A percentile compares a stretch with the other conserved stretches of the same genome.
Evolutionary conservation across 1,284 basidiomycete species (phyloP).

Genomic region (Cryptococcus sp.): DNA sequence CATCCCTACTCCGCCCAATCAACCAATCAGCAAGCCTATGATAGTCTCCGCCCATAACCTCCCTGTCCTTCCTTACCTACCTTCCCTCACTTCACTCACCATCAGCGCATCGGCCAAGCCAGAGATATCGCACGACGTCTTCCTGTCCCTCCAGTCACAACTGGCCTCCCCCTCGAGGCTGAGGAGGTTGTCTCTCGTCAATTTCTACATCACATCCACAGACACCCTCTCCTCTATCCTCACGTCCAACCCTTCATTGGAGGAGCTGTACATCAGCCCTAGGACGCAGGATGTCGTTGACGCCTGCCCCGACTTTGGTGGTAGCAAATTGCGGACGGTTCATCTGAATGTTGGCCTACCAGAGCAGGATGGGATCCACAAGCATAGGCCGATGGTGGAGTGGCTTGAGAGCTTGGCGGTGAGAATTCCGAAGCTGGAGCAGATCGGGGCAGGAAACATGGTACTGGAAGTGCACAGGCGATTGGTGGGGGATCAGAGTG

Average conservation of each 20-base stretch:
- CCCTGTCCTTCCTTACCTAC: constrained; percentile 23
- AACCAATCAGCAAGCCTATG: too few species aligned
- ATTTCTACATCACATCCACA: constrained; percentile 22
- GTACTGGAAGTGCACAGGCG: constrained; percentile 43
- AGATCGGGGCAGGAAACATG: constrained; percentile 43
- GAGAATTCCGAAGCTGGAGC: constrained; percentile 26
- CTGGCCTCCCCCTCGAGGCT: constrained; percentile 12
- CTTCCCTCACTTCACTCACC: constrained; percentile 28
- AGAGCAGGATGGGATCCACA: constrained; percentile 13
- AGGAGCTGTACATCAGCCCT: constrained; percentile 39
- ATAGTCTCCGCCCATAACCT: constrained; percentile 14
- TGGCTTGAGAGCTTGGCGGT: constrained; percentile 29
- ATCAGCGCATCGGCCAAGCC: constrained; percentile 29
- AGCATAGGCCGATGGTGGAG: constrained; percentile 12
- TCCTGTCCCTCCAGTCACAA: constrained; percentile 12
- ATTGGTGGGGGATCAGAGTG: constrained; percentile 23
- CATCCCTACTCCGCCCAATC: too few species aligned
- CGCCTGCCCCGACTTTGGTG: constrained; percentile 9
- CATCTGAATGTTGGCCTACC: constrained; percentile 31
- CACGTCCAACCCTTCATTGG: constrained; percentile 13
- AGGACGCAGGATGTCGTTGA: constrained; percentile 16
- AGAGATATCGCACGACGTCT: constrained; percentile 17
- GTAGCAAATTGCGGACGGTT: constrained; percentile 20
- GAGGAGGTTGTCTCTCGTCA: constrained; percentile 33
- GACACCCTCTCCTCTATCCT: constrained; percentile 20